Conservation (phyloP, 179 eudicot genomes). For the Beta corolliflora region DNA sequence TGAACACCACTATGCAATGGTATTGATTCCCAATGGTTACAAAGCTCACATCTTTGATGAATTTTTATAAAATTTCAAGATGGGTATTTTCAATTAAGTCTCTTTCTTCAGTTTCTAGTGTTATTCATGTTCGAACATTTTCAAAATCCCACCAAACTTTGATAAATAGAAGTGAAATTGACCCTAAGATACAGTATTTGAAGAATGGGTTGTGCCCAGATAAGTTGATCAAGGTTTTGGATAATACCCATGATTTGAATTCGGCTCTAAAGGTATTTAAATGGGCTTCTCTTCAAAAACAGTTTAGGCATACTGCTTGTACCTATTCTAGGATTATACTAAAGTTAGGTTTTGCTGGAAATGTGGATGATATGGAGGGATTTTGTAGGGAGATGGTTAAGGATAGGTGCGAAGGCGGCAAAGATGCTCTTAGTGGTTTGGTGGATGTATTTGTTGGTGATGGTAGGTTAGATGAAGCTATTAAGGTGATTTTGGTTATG, state of each 20-base stretch:
- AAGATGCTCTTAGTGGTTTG: constrained; percentile 39
- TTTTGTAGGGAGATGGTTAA: constrained; percentile 63
- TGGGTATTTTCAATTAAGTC: constrained; percentile 39
- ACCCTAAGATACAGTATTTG: constrained; percentile 43
- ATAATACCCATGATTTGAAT: constrained; percentile 50
- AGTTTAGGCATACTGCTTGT: constrained; percentile 47
- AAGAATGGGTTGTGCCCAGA: constrained; percentile 56
- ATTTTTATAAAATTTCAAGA: constrained; percentile 39
- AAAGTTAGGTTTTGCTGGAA: constrained; percentile 66
- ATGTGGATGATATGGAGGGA: constrained; percentile 59
- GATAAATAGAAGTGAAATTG: constrained; percentile 28
- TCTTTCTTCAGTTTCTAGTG: constrained; percentile 46
- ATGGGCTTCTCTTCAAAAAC: constrained; percentile 69
- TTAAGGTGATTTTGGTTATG: constrained; percentile 45
- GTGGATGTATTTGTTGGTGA: constrained; percentile 48
- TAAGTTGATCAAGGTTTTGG: constrained; percentile 49
- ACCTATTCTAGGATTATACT: constrained; percentile 53
- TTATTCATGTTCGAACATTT: constrained; percentile 21
- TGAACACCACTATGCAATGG: constrained; percentile 3
- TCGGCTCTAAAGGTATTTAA: constrained; percentile 63
- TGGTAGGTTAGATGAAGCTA: constrained; percentile 54
- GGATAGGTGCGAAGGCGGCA: constrained; percentile 41
- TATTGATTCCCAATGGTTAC: constrained; percentile 38
- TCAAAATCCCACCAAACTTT: constrained; percentile 18
- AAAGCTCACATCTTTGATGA: constrained; percentile 45